Evolutionary conservation across 2,329 filamentous ascomycete genomes (phyloP).

Genomic region (Calonectria honghensis): DNA sequence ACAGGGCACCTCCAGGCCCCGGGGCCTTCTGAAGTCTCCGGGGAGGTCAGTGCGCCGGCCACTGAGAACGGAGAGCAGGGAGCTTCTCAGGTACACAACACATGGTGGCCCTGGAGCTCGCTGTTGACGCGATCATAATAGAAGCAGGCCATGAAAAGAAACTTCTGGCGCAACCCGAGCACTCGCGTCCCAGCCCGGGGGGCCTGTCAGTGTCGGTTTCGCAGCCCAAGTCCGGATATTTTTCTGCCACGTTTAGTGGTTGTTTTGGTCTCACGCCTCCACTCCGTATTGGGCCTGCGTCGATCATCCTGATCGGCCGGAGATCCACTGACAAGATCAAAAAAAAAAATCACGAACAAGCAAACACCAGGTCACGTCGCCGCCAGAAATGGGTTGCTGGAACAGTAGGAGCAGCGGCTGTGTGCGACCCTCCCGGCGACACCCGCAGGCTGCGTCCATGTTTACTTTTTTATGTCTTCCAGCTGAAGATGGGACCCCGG

Average conservation of each 20-base stretch:
- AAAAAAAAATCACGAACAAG: slow-evolving; percentile 18
- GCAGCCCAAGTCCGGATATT: slow-evolving; percentile 30
- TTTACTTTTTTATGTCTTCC: background rate
- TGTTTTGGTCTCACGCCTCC: slow-evolving; percentile 44
- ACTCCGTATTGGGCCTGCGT: slow-evolving; percentile 39
- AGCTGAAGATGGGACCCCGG: slow-evolving; percentile 9
- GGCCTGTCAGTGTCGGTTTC: slow-evolving; percentile 33
- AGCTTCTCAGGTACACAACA: slow-evolving; percentile 34
- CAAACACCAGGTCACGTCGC: slow-evolving; percentile 1
- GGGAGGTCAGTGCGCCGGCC: slow-evolving; percentile 34
- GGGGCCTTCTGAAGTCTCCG: slow-evolving; percentile 31
- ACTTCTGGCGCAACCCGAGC: slow-evolving; percentile 30
- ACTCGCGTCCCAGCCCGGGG: slow-evolving; percentile 26
- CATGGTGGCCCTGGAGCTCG: slow-evolving; percentile 16
- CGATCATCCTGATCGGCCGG: slow-evolving; percentile 54
- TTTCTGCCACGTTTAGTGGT: slow-evolving; percentile 43
- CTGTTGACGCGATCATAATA: slow-evolving; percentile 31
- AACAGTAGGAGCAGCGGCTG: background rate
- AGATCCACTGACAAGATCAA: slow-evolving; percentile 44
- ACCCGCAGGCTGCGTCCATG: background rate
- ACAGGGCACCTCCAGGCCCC: slow-evolving; percentile 52
- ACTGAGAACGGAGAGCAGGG: slow-evolving; percentile 14
- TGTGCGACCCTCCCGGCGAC: slow-evolving; percentile 13
- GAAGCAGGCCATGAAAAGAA: slow-evolving; percentile 26
- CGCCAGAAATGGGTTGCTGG: background rate